Evolutionary conservation across 2,329 filamentous ascomycete genomes (phyloP), one percentile per base, ranked within the genome.

Genomic region (Penicillium sp.): DNA sequence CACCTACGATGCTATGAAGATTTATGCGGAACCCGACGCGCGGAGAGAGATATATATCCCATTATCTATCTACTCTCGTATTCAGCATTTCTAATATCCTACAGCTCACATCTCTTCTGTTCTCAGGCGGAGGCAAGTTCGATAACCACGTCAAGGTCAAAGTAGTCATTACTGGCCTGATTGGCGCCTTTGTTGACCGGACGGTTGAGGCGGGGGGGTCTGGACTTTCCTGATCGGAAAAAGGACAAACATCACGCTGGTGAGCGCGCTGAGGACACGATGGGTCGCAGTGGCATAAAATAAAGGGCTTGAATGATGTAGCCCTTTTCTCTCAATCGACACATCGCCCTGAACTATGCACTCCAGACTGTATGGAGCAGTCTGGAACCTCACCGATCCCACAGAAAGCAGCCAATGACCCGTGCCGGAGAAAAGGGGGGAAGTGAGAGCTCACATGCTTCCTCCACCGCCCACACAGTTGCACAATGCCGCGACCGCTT

Each of bases 1-100:
- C 56, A 86, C 88, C 64, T 95, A 92, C 75, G 88, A 88, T 68
- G 91, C 88, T 69, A 89, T 93, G 84, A 92, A 92, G 82, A 81
- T 89, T 33, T 93, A 89, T 71, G 90, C 93, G 79, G 85, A 92
- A 72, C 83, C 85, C 70, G 89, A 92, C 78, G 87, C 87, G 68
- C 79, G 78, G 49, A 83, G 92, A 71, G 90, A 88, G 87, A 79
- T 48, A 71, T 7, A 45, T 35, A 7, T 4, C 28, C 25, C n/a
- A 14, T 33, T 6, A 8, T 11, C 2, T 11, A 33, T 2, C 22
- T 30, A 1, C 46, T 11, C 43, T 0, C 19, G 19, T 10, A 10
- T 16, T 28, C 13, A n/a, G n/a, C 1, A 19, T 13, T 2, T 5
- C 19, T 10, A 3, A 10, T 4, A 25, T 33, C 4, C 11, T 33